Evolutionary conservation across 345 rosid species (phyloP).

Genomic region (Salix udensis): DNA sequence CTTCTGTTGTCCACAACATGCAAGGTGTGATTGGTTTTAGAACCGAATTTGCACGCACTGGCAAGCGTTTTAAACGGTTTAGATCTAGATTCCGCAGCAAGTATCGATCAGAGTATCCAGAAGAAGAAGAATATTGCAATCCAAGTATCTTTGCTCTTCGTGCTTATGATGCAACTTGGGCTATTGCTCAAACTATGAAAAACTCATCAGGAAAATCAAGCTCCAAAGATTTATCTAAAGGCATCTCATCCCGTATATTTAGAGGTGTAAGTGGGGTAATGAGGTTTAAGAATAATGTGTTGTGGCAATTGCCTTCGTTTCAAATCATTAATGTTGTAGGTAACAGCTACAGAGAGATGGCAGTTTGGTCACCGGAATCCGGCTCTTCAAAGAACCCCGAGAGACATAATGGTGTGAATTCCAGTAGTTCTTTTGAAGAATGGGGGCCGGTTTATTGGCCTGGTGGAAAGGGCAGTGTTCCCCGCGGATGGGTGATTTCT

Average conservation of each 20-base stretch:
- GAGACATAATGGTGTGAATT: background rate
- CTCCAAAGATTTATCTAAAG: background rate
- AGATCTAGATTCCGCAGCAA: slow-evolving; percentile 12
- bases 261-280: slow-evolving; percentile 28
- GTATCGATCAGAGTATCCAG: slow-evolving; percentile 15
- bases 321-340: slow-evolving; percentile 32
- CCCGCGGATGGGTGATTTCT: slow-evolving; percentile 17
- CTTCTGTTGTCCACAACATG: slow-evolving; percentile 21
- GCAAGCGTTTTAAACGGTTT: slow-evolving; percentile 3
- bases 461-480: slow-evolving; percentile 22
- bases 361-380: slow-evolving; percentile 25
- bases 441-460: slow-evolving; percentile 30
- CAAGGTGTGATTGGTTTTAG: slow-evolving; percentile 30
- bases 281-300: slow-evolving; percentile 12
- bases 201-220: background rate
- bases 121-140: slow-evolving; percentile 25
- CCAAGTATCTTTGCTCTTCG: slow-evolving; percentile 28
- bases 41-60: slow-evolving; percentile 8
- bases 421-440: background rate
- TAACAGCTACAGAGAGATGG: slow-evolving; percentile 26
- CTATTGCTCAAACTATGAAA: slow-evolving; percentile 20
- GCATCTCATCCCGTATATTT: slow-evolving; percentile 15
- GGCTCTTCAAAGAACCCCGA: slow-evolving; percentile 9
- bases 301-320: slow-evolving; percentile 9
- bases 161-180: slow-evolving; percentile 36